phyloP scores from a whole-genome alignment of 768 basidiomycete species.

The Tylopilus cervinicoccineus region DNA sequence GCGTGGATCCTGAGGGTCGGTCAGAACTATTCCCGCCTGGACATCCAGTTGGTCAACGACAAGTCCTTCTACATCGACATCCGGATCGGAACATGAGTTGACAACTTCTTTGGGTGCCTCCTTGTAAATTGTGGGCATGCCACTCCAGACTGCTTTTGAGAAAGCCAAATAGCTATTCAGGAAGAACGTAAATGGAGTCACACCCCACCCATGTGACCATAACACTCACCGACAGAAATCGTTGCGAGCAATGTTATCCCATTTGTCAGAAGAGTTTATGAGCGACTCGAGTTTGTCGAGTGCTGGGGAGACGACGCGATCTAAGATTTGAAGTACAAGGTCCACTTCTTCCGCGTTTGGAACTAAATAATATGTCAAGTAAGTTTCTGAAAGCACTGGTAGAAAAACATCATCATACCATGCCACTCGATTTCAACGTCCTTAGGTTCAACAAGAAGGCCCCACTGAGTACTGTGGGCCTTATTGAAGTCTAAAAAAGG shows the following conservation, averaged over 20 bases:
- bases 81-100: conserved; percentile 54
- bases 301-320: conserved; percentile 60
- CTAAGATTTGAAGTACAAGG: conserved; percentile 76
- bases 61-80: conserved; percentile 66
- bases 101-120: conserved; percentile 53
- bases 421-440: conserved; percentile 91
- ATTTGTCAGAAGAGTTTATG: conserved; percentile 46
- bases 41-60: conserved; percentile 64
- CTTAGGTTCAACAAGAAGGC: conserved; percentile 67
- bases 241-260: conserved; percentile 67
- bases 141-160: conserved; percentile 72
- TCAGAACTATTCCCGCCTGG: conserved; percentile 70
- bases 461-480: conserved; percentile 72
- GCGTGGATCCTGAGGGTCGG: conserved; percentile 67
- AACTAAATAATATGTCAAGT: conserved; percentile 35
- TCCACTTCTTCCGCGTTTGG: conserved; percentile 58
- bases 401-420: conserved; percentile 36
- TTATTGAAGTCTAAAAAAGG: conserved; percentile 51
- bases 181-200: conserved; percentile 1
- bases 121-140: conserved; percentile 66
- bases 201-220: neutral
- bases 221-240: conserved; percentile 75
- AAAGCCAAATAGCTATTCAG: conserved; percentile 58
- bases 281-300: conserved; percentile 65
- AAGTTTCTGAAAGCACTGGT: conserved; percentile 9